Evolutionary conservation across 805 yeast species (phyloP), one percentile per base, ranked within the genome.

Genomic region (Jamesozyma spencerorum): DNA sequence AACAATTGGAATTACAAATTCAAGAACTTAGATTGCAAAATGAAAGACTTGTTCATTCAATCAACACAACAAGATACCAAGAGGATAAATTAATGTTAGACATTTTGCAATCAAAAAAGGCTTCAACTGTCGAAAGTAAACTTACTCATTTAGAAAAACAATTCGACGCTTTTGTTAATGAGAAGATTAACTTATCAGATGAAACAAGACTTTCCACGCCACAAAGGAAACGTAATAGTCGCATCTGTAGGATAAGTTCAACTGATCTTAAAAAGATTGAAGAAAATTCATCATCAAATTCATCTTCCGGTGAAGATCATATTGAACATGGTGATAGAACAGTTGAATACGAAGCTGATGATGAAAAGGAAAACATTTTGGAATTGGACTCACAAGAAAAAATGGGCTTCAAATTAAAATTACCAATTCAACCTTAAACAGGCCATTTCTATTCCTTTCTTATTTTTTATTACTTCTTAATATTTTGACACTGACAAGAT

Each of bases 11-110:
- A 43, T 20, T 60, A 12, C 57, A 60, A 34, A 57, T 60, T 14
- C 50, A 50, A 29, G 65, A 62, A 35, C 41, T 62, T 24, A 58
- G 51, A 45, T 38, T 60, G 26, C 63, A 59, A 31, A 62, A 62
- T 45, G 60, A 59, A 37, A 57, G 55, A 40, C 37, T 60, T 30
- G 48, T 59, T 19, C 52, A 53, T 32, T 51, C 63, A 4, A 52
- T 60, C 31, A 50, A 50, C 11, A 46, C 48, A 5, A 54, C 51
- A 31, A 47, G 55, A 30, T 44, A 50, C n/a, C 45, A 49, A 10
- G 58, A 57, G 38, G 59, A 57, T 30, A 48, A 44, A 28, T 47
- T 50, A 38, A 45, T 53, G 37, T 42, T 48, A 51, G 35, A 38
- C 11, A 6, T 36, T 19, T 18, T 35, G 45, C 30, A 34, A 19